Conservation (phyloP, 768 basidiomycete genomes). For the Artomyces pyxidatus region DNA sequence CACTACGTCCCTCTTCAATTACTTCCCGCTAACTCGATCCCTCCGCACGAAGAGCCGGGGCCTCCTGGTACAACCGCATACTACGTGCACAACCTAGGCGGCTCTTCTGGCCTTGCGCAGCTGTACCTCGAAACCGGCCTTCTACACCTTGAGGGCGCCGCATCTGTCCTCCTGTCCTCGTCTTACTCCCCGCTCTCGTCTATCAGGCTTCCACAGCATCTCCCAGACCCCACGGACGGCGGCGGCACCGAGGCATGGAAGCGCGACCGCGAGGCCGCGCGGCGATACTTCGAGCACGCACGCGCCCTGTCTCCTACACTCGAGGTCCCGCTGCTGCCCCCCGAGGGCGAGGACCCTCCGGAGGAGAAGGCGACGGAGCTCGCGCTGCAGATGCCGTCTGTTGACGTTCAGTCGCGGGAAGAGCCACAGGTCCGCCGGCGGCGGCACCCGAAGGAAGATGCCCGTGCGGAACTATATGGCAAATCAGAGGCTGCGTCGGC, state of each 20-base stretch:
- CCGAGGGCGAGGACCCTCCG: constrained; percentile 26
- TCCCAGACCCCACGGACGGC: constrained; percentile 18
- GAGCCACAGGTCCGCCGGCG: constrained; percentile 15
- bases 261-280: constrained; percentile 63
- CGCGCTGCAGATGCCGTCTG: constrained; percentile 61
- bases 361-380: constrained; percentile 22
- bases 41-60: constrained; percentile 28
- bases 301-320: constrained; percentile 49
- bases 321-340: constrained; percentile 62
- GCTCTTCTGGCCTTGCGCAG: constrained; percentile 56
- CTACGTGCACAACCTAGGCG: constrained; percentile 60
- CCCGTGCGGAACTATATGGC: constrained; percentile 3
- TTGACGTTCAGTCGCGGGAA: constrained; percentile 34
- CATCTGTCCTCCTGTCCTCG: constrained; percentile 59
- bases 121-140: constrained; percentile 75
- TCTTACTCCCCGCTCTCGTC: constrained; percentile 75
- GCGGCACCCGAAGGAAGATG: constrained; percentile 10
- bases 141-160: constrained; percentile 75
- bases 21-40: constrained; percentile 10
- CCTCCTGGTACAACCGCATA: constrained; percentile 49
- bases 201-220: constrained; percentile 49
- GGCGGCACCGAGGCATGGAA: constrained; percentile 67
- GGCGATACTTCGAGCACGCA: constrained; percentile 67
- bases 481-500: constrained; percentile 27
- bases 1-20: constrained; percentile 60